phyloP scores from a whole-genome alignment of 306 rosid genomes.

The Lathyrus aphaca region DNA sequence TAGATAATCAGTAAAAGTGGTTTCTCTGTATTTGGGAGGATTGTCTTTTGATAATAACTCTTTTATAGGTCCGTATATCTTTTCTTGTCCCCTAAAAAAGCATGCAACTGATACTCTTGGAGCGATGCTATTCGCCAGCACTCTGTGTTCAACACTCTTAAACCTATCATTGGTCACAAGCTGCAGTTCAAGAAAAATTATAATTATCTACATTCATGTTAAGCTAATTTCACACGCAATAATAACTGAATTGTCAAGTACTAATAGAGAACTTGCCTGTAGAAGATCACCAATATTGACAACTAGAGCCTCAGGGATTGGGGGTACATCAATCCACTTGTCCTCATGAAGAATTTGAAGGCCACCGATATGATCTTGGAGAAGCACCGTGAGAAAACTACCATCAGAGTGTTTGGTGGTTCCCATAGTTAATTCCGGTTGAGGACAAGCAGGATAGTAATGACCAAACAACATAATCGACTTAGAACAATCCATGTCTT shows the following conservation, averaged over 20 bases:
- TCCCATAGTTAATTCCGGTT: slow-evolving; percentile 44
- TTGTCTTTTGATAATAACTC: slow-evolving; percentile 38
- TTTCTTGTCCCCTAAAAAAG: slow-evolving; percentile 29
- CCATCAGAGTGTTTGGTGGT: slow-evolving; percentile 39
- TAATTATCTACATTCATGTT: too few relatives aligned
- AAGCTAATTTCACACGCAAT: neutral
- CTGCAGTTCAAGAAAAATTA: slow-evolving; percentile 23
- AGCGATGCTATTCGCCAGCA: slow-evolving; percentile 31
- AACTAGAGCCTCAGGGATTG: slow-evolving; percentile 30
- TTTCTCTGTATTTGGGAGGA: slow-evolving; percentile 38
- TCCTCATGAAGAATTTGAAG: slow-evolving; percentile 38
- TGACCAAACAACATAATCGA: slow-evolving; percentile 26
- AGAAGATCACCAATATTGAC: slow-evolving; percentile 39
- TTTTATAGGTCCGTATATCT: slow-evolving; percentile 38
- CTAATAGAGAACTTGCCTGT: neutral
- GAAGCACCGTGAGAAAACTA: slow-evolving; percentile 29
- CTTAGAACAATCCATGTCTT: slow-evolving; percentile 31
- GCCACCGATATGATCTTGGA: slow-evolving; percentile 41
- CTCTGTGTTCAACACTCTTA: slow-evolving; percentile 41
- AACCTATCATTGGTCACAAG: slow-evolving; percentile 41
- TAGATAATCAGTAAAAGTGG: slow-evolving; percentile 29
- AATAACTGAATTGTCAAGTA: too few relatives aligned
- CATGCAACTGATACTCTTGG: slow-evolving; percentile 42
- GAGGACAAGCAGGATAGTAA: slow-evolving; percentile 42
- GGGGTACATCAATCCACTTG: slow-evolving; percentile 34